Evolutionary conservation across 75 land plant genomes (phyloP).

Genomic region (Sequoia sempervirens): DNA sequence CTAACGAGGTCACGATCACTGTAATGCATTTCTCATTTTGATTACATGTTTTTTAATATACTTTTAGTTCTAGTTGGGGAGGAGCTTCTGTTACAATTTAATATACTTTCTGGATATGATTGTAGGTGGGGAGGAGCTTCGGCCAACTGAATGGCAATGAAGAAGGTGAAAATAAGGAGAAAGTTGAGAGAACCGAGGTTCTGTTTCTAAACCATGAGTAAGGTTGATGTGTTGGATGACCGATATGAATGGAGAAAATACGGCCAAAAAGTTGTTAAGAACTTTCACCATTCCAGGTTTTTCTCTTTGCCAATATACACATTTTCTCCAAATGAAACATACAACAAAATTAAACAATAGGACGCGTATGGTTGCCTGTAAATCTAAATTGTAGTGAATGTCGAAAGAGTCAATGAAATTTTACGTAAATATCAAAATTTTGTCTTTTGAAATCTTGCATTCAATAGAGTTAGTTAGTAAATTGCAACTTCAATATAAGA

Average conservation of each 20-base stretch:
- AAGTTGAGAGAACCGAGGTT: conserved; percentile 30
- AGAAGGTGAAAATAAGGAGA: conserved; percentile 20
- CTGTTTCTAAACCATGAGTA: conserved; percentile 34
- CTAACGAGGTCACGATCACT: too few relatives aligned
- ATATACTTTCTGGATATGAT: too few relatives aligned
- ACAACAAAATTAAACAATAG: background rate
- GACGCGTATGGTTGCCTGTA: background rate
- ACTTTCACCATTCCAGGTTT: conserved; percentile 47
- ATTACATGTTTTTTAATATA: too few relatives aligned
- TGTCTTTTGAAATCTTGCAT: too few relatives aligned
- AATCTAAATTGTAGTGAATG: background rate
- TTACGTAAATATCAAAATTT: too few relatives aligned
- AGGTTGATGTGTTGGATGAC: conserved; percentile 40
- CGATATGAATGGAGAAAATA: conserved; percentile 50
- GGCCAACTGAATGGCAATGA: conserved; percentile 9
- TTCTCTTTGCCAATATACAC: background rate
- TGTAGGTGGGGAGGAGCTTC: conserved; percentile 4
- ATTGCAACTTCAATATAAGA: too few relatives aligned
- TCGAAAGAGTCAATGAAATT: too few relatives aligned
- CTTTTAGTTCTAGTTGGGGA: too few relatives aligned
- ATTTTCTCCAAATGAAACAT: background rate
- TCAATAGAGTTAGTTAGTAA: too few relatives aligned
- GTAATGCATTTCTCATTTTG: too few relatives aligned
- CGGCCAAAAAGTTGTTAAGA: conserved; percentile 45
- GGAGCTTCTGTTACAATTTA: too few relatives aligned